Evolutionary conservation across 2,329 filamentous ascomycete species (phyloP).

Genomic region (Fonsecaea pugnacius): DNA sequence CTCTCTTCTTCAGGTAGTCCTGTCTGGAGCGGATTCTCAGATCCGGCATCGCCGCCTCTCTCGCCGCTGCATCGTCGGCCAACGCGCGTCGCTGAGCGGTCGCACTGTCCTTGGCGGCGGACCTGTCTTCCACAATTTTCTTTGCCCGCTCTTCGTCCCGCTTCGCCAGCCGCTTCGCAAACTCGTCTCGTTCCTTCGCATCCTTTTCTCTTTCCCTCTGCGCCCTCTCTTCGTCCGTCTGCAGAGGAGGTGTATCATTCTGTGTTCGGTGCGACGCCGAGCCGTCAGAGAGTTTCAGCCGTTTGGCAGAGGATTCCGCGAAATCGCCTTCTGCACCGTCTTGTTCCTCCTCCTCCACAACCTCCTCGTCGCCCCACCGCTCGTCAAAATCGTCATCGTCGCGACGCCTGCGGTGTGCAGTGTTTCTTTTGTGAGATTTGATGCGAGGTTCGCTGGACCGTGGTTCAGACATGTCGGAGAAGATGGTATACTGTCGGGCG

Average conservation of each 20-base stretch:
- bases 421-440: conserved; percentile 29
- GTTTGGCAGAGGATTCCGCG: conserved; percentile 71
- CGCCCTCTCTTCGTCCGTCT: conserved; percentile 58
- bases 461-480: conserved; percentile 32
- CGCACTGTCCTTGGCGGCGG: conserved; percentile 60
- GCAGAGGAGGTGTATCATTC: conserved; percentile 43
- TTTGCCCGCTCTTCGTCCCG: conserved; percentile 74
- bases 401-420: conserved; percentile 28
- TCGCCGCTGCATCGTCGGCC: conserved; percentile 69
- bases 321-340: conserved; percentile 63
- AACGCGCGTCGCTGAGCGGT: conserved; percentile 65
- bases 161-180: conserved; percentile 73
- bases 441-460: conserved; percentile 27
- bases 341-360: conserved; percentile 51
- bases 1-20: conserved; percentile 90
- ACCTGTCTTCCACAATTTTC: conserved; percentile 66
- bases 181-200: conserved; percentile 75
- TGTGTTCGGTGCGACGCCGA: conserved; percentile 40
- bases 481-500: background rate
- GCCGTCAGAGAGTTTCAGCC: conserved; percentile 68
- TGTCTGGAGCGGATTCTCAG: conserved; percentile 83
- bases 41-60: conserved; percentile 75
- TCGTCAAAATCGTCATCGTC: conserved; percentile 67
- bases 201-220: conserved; percentile 68
- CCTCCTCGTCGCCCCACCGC: conserved; percentile 80